A percentile compares a stretch with the other conserved stretches of the same genome.
These are phyloP conservation scores for Wallacemonas sp. DNA, from an alignment of 208 protist species.

Conservation along the genomic window DNA sequence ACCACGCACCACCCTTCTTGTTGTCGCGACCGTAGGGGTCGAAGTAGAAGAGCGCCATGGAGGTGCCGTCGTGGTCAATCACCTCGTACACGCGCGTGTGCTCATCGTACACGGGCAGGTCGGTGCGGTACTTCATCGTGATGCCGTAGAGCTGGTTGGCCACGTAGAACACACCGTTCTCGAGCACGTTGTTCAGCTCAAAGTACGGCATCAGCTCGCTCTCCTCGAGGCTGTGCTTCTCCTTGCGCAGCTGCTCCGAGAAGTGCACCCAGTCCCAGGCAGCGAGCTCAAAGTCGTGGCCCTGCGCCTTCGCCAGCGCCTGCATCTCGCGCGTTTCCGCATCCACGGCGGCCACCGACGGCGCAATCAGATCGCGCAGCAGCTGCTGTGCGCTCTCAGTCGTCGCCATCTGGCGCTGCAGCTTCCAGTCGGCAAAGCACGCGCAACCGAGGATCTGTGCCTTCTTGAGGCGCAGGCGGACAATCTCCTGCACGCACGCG, in stretches of 20 bases:
- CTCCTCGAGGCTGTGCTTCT: constrained; percentile 50
- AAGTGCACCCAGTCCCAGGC: constrained; percentile 59
- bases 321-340: constrained; percentile 39
- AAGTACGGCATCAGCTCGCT: constrained; percentile 54
- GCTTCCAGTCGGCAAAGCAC: constrained; percentile 50
- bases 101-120: constrained; percentile 50
- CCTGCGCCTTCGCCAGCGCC: constrained; percentile 26
- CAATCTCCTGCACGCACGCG: constrained; percentile 26
- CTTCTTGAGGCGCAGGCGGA: constrained; percentile 44
- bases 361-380: constrained; percentile 27
- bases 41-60: constrained; percentile 50
- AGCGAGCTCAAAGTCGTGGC: constrained; percentile 30
- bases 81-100: constrained; percentile 44
- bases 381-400: constrained; percentile 26
- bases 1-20: constrained; percentile 62
- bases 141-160: constrained; percentile 62
- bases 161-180: constrained; percentile 52
- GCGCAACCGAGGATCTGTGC: constrained; percentile 43
- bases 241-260: constrained; percentile 48
- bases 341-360: constrained; percentile 19
- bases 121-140: constrained; percentile 37
- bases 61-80: constrained; percentile 31
- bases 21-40: constrained; percentile 55
- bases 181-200: constrained; percentile 51
- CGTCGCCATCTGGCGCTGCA: constrained; percentile 54